A percentile compares a stretch with the other conserved stretches of the same genome.
These are phyloP conservation scores for Russula dissimulans DNA, from an alignment of 768 basidiomycete species.

Conservation along the genomic window DNA sequence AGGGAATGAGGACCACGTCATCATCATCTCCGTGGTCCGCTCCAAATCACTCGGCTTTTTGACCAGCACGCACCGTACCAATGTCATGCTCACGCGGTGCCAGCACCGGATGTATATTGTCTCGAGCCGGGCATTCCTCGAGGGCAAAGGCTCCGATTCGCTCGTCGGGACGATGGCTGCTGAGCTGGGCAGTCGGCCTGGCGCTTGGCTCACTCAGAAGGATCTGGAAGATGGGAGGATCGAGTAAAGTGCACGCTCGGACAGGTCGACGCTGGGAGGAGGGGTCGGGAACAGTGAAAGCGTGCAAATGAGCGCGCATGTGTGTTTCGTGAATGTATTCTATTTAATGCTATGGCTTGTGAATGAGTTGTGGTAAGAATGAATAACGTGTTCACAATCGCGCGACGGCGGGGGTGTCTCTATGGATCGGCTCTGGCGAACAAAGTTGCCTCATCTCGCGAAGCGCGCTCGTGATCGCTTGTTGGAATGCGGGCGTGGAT, in stretches of 20 bases:
- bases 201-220: conserved; percentile 30
- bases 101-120: conserved; percentile 71
- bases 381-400: conserved; percentile 7
- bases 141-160: conserved; percentile 38
- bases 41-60: conserved; percentile 61
- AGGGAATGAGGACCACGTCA: conserved; percentile 81
- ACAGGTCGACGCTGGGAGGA: not conserved
- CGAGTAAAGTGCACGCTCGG: conserved; percentile 5
- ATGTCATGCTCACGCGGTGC: conserved; percentile 84
- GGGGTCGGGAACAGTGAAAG: not conserved
- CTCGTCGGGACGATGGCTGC: conserved; percentile 35
- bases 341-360: not conserved
- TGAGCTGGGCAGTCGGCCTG: conserved; percentile 25
- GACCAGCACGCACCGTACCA: conserved; percentile 53
- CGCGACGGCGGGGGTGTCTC: conserved; percentile 4
- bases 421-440: not conserved
- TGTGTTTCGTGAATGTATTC: not conserved
- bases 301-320: not conserved
- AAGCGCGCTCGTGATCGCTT: conserved; percentile 51
- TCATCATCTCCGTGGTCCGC: conserved; percentile 65
- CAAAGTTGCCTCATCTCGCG: conserved; percentile 49
- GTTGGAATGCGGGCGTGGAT: conserved; percentile 61
- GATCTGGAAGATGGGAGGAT: conserved; percentile 32
- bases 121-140: conserved; percentile 51
- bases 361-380: not conserved